Base-by-base conservation (phyloP, 495 filamentous ascomycete species). In the Trichoderma orchidacearum region DNA sequence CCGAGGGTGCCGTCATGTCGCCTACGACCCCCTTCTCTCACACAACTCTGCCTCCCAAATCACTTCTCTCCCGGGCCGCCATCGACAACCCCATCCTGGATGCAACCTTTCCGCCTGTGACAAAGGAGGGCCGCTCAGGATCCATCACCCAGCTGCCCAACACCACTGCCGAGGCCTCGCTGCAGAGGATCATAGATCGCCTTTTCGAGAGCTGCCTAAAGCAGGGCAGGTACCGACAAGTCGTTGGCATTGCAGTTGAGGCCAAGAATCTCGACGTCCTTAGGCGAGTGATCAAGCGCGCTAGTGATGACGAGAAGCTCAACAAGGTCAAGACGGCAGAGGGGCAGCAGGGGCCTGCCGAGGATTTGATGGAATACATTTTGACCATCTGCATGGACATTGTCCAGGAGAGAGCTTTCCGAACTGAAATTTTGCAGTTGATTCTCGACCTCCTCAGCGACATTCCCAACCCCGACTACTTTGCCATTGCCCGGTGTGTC, bases 181-280 rank as follows among this genome's bases (percentile, higher is more conserved):
- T 99, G 55, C 85, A 96, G 59, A 68, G 71, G 28, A 81, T 95
- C 25, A 92, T 97, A 56, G 83, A 95, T 66, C 80, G 87, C 27
- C 72, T 99, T 51, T 97, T 99, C 60, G 88, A 96, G 70, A 86
- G 80, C 66, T 96, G 93, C 70, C 87, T 95, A 64, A 75, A 79
- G 56, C 83, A 89, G 62, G 89, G 85, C 56, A 83, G 89, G 53
- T 99, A 96, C 72, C 82, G 89, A 57, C 94, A 97, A 69, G 94
- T 97, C n/a, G 91, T 99, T 58, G 94, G 94, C 53, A 96, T 99
- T 58, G 93, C 94, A 12, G 85, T 99, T 34, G 94, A 99, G 65
- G 94, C 94, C 30, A 87, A 90, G 66, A 93, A 89, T 63, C 78
- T 97, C 31, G 87, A 94, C 54, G 86, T 96, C 25, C 83, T 99